Evolutionary conservation across 2,329 filamentous ascomycete species (phyloP).

Genomic region (Stagonosporopsis tanaceti): DNA sequence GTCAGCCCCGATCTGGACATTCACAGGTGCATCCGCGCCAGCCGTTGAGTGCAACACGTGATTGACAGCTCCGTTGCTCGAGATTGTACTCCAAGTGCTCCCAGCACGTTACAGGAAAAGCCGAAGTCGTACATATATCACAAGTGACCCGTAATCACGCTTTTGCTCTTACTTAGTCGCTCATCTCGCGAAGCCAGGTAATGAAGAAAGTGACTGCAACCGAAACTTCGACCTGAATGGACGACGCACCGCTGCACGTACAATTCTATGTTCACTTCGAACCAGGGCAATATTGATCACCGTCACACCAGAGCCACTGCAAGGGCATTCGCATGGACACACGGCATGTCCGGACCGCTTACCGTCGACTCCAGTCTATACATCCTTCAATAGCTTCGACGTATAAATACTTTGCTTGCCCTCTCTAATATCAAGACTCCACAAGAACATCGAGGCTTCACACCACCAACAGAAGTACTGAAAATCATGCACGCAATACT

Average conservation of each 20-base stretch:
- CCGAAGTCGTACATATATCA: neutral
- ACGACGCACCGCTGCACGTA: neutral
- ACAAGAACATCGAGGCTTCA: neutral
- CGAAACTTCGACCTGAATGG: neutral
- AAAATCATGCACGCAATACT: constrained; percentile 35
- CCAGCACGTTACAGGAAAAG: neutral
- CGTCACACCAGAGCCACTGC: constrained; percentile 22
- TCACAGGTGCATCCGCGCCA: neutral
- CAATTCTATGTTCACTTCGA: neutral
- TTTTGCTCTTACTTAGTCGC: neutral
- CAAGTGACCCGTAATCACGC: neutral
- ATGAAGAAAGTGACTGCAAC: neutral
- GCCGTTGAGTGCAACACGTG: constrained; percentile 13
- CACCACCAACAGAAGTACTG: neutral
- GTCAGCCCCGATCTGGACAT: neutral
- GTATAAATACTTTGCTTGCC: constrained; percentile 15
- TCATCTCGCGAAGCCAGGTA: neutral
- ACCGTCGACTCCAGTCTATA: neutral
- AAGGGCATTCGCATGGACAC: constrained; percentile 17
- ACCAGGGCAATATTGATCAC: neutral
- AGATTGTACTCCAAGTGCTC: constrained; percentile 1
- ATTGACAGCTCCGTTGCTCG: constrained; percentile 14
- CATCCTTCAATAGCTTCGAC: neutral
- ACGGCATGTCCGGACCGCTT: neutral
- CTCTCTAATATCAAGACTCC: neutral